phyloP scores from a whole-genome alignment of 768 basidiomycete species.

The Panellus pusillus region DNA sequence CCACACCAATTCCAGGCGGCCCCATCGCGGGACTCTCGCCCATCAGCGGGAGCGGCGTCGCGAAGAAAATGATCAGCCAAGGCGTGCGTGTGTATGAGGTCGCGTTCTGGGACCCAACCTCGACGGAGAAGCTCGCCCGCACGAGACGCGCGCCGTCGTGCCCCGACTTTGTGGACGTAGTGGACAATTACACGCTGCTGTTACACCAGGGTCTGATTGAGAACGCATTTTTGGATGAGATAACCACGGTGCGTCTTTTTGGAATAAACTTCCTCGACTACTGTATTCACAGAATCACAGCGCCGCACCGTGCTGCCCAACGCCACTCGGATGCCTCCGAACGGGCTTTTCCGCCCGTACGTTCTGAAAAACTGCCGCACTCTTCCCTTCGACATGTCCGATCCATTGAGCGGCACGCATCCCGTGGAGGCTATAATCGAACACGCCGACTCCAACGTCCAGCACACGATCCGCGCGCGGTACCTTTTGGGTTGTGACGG shows the following conservation, averaged over 20 bases:
- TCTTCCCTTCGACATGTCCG: conserved; percentile 6
- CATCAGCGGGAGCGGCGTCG: conserved; percentile 16
- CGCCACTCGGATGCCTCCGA: conserved; percentile 9
- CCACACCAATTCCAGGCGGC: conserved; percentile 16
- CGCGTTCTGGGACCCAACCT: conserved; percentile 22
- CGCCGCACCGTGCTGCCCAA: conserved; percentile 17
- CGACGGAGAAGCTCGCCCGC: conserved; percentile 31
- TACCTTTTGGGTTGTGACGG: conserved; percentile 25
- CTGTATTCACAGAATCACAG: conserved; percentile 1
- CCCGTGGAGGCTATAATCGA: conserved; percentile 19
- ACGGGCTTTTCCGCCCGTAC: conserved; percentile 18
- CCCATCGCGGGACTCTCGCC: conserved; percentile 10
- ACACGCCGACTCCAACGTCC: conserved; percentile 15
- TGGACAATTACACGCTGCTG: conserved; percentile 20
- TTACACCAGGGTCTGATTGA: conserved; percentile 22
- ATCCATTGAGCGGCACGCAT: conserved; percentile 13
- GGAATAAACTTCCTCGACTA: neutral
- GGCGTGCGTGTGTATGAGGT: conserved; percentile 21
- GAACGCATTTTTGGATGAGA: conserved; percentile 20
- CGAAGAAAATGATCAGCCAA: conserved; percentile 21
- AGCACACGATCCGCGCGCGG: conserved; percentile 18
- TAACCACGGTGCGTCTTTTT: conserved; percentile 10
- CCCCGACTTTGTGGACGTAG: conserved; percentile 22
- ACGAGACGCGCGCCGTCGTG: conserved; percentile 12
- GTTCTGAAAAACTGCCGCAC: conserved; percentile 13